Conservation (phyloP, 257 asterid genomes). For the Solanum appendiculatum region DNA sequence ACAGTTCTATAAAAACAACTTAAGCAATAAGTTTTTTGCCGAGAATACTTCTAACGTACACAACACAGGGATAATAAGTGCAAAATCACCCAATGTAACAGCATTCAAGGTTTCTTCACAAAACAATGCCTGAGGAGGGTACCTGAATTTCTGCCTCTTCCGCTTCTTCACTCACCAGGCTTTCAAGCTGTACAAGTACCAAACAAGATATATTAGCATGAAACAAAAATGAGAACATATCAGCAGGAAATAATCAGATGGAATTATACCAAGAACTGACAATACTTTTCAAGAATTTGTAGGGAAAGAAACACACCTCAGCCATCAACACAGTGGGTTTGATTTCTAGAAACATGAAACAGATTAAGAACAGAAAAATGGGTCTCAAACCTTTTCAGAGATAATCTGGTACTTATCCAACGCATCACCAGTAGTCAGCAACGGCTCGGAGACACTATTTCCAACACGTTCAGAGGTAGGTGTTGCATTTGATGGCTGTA, state of each 20-base stretch:
- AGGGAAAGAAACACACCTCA: background rate
- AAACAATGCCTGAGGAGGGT: background rate
- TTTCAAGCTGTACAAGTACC: slow-evolving; percentile 61
- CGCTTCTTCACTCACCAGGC: slow-evolving; percentile 46
- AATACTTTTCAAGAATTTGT: background rate
- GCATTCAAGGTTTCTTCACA: background rate
- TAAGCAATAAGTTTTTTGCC: background rate
- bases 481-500: slow-evolving; percentile 43
- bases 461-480: slow-evolving; percentile 56
- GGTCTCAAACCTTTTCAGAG: slow-evolving; percentile 70
- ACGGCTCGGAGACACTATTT: slow-evolving; percentile 45
- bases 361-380: background rate
- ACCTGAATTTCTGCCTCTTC: slow-evolving; percentile 86
- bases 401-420: slow-evolving; percentile 77
- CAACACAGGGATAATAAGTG: background rate
- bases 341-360: background rate
- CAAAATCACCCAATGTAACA: background rate
- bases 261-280: background rate
- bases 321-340: background rate
- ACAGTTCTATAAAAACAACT: background rate
- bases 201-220: slow-evolving; percentile 5
- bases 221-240: background rate
- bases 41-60: background rate
- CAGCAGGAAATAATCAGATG: background rate
- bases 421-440: slow-evolving; percentile 78